A percentile compares a stretch with the other conserved stretches of the same genome.
Evolutionary conservation across 2,329 filamentous ascomycete species (phyloP).

Genomic region (Trichoderma pleuroti): DNA sequence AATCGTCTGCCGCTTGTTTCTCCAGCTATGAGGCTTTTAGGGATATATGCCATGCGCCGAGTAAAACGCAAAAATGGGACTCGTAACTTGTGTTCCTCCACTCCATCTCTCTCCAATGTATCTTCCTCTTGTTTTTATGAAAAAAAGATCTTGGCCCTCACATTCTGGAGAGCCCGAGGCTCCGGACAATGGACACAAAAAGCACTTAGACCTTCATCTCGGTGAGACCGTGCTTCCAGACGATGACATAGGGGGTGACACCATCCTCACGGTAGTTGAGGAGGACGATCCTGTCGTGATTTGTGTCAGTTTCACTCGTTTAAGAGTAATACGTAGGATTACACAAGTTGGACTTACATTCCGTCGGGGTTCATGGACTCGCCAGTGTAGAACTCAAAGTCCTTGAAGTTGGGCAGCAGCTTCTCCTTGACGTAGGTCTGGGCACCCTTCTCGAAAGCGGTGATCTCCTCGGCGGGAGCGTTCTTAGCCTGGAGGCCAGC

Average conservation of each 20-base stretch:
- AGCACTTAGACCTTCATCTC: slow-evolving; percentile 82
- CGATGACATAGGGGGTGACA: slow-evolving; percentile 78
- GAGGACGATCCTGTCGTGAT: slow-evolving; percentile 65
- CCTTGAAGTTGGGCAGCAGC: slow-evolving; percentile 81
- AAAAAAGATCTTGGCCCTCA: slow-evolving; percentile 14
- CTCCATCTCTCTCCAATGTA: neutral
- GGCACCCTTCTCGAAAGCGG: slow-evolving; percentile 76
- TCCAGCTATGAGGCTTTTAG: slow-evolving; percentile 20
- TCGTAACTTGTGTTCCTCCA: neutral
- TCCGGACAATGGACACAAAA: slow-evolving; percentile 7
- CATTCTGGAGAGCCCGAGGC: slow-evolving; percentile 7
- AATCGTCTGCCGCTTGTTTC: slow-evolving; percentile 18
- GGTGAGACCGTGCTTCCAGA: slow-evolving; percentile 93
- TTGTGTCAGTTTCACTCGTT: neutral
- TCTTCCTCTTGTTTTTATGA: neutral
- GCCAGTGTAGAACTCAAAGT: slow-evolving; percentile 92
- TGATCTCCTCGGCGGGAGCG: slow-evolving; percentile 63
- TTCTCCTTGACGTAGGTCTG: slow-evolving; percentile 74
- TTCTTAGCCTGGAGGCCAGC: slow-evolving; percentile 60
- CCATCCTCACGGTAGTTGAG: slow-evolving; percentile 98
- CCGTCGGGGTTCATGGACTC: slow-evolving; percentile 89
- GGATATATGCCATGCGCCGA: slow-evolving; percentile 21
- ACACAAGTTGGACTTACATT: slow-evolving; percentile 62
- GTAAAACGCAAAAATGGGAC: slow-evolving; percentile 16
- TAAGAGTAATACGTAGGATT: neutral